These are phyloP conservation scores for Pseudocercospora macadamiae DNA, from an alignment of 2,329 filamentous ascomycete genomes.

Conservation along the genomic window DNA sequence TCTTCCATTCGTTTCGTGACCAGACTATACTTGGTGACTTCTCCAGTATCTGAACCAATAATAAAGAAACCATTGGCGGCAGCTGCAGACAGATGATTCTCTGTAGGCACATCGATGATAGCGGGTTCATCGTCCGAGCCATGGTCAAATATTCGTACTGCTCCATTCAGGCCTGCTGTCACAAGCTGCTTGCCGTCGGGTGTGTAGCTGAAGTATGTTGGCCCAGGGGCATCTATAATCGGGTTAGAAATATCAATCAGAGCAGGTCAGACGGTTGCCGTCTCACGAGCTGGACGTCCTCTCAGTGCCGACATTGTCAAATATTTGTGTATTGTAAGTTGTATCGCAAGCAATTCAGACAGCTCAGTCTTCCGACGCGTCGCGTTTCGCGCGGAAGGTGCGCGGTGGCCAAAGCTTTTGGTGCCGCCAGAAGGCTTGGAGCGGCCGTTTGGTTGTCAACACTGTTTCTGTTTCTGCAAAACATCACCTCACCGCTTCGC, in stretches of 20 bases:
- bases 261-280: neutral
- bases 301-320: slow-evolving; percentile 50
- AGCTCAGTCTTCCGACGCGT: no score
- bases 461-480: neutral
- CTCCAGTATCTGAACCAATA: slow-evolving; percentile 89
- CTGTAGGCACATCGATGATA: slow-evolving; percentile 88
- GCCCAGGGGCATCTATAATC: slow-evolving; percentile 73
- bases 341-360: no score
- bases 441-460: neutral
- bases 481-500: neutral
- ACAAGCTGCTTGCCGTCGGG: slow-evolving; percentile 84
- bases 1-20: slow-evolving; percentile 73
- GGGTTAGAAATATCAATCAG: slow-evolving; percentile 6
- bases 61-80: slow-evolving; percentile 82
- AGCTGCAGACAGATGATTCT: slow-evolving; percentile 79
- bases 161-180: slow-evolving; percentile 91
- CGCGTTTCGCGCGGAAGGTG: neutral
- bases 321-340: neutral
- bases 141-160: slow-evolving; percentile 88
- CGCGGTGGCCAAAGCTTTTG: neutral
- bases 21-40: slow-evolving; percentile 91
- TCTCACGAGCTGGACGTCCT: slow-evolving; percentile 63
- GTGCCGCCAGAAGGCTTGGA: neutral
- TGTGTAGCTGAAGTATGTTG: slow-evolving; percentile 86
- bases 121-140: slow-evolving; percentile 89